Conservation (phyloP, 345 rosid genomes). For the Eucalyptus urophylla region DNA sequence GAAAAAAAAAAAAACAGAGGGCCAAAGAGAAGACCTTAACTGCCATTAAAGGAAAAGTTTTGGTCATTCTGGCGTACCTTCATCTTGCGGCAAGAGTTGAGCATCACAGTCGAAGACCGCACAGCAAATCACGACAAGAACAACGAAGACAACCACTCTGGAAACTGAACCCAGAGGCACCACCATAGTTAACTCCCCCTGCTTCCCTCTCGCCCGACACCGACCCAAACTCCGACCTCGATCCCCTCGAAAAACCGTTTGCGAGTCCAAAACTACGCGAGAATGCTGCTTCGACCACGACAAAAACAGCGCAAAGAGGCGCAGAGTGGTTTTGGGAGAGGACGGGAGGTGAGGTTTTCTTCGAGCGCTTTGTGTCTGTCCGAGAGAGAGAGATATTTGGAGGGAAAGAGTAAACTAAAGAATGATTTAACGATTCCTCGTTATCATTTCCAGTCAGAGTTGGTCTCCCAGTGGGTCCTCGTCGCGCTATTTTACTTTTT, state of each 20-base stretch:
- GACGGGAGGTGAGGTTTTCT: neutral
- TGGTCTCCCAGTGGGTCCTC: too few species aligned
- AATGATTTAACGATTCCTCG: too few species aligned
- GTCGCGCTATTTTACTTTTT: too few species aligned
- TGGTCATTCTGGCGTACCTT: neutral
- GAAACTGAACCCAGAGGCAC: too few species aligned
- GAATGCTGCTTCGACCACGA: neutral
- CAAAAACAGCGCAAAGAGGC: neutral
- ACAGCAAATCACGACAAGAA: too few species aligned
- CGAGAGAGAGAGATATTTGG: too few species aligned
- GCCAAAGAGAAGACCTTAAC: neutral
- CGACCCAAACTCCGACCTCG: neutral
- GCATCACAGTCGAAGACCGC: too few species aligned
- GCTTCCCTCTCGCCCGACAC: neutral
- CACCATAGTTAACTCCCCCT: too few species aligned
- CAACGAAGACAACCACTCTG: too few species aligned
- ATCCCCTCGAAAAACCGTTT: neutral
- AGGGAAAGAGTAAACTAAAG: too few species aligned
- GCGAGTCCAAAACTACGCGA: neutral
- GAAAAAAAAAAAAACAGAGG: neutral
- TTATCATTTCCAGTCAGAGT: too few species aligned
- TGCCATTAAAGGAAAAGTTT: neutral
- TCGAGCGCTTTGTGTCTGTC: neutral
- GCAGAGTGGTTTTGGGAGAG: neutral
- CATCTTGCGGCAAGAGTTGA: too few species aligned